A percentile compares a stretch with the other conserved stretches of the same genome.
These are phyloP conservation scores for Trichophyton schoenleinii DNA, from an alignment of 2,329 filamentous ascomycete genomes.

Conservation along the genomic window DNA sequence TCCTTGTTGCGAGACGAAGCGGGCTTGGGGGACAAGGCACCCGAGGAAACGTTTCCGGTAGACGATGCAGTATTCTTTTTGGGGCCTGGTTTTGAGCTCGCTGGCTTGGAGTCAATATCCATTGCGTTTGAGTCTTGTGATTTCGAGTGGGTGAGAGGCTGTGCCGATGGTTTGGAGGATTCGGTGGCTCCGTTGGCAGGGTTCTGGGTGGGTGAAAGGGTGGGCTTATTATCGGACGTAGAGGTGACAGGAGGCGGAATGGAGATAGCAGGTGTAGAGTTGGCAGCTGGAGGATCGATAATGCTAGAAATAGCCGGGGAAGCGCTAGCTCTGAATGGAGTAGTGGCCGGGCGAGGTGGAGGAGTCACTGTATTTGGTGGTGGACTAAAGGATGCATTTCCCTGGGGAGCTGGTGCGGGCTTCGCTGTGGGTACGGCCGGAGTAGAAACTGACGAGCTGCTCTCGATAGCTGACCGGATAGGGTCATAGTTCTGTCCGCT, in stretches of 20 bases:
- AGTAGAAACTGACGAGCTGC: constrained; percentile 27
- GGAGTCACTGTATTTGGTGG: constrained; percentile 37
- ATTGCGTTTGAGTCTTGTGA: constrained; percentile 19
- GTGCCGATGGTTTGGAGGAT: not conserved
- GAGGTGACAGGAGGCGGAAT: not conserved
- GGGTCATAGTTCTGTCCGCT: constrained; percentile 83
- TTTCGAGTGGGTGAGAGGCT: constrained; percentile 5
- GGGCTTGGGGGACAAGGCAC: constrained; percentile 44
- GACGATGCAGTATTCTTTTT: constrained; percentile 24
- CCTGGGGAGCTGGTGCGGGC: constrained; percentile 30
- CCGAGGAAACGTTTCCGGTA: constrained; percentile 39
- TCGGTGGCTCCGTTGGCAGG: not conserved
- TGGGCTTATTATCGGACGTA: not conserved
- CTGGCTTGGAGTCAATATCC: constrained; percentile 20
- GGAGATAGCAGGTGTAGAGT: constrained; percentile 7
- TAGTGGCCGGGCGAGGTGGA: constrained; percentile 39
- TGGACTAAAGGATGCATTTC: constrained; percentile 30
- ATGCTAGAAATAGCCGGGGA: constrained; percentile 87
- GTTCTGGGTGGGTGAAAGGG: not conserved
- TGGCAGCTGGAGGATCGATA: constrained; percentile 53
- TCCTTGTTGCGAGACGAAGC: constrained; percentile 35
- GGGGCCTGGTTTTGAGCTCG: constrained; percentile 13
- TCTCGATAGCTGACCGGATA: constrained; percentile 53
- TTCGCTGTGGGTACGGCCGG: constrained; percentile 46
- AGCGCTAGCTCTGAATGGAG: constrained; percentile 56